Percentiles rank a stretch among this genome's conserved stretches.
phyloP scores from a whole-genome alignment of 768 basidiomycete genomes.

The Kondoa subrosea region DNA sequence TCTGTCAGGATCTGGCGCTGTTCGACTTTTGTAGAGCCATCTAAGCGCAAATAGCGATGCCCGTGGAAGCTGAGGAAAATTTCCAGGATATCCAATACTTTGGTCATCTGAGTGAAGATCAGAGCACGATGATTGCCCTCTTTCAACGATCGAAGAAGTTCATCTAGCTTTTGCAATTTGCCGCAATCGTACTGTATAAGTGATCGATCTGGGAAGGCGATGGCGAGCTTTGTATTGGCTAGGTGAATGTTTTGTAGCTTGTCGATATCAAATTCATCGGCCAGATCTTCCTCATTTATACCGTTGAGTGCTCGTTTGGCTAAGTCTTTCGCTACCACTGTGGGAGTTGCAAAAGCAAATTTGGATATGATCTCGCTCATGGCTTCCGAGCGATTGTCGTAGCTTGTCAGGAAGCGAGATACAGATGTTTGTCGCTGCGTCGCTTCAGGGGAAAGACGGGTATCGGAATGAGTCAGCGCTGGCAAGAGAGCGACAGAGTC shows the following conservation, averaged over 20 bases:
- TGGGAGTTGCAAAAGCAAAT: conserved; percentile 67
- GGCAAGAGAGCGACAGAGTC: conserved; percentile 26
- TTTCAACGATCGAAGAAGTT: conserved; percentile 63
- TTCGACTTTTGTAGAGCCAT: conserved; percentile 89
- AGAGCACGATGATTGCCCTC: conserved; percentile 73
- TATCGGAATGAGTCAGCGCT: not conserved
- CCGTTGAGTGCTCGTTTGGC: conserved; percentile 46
- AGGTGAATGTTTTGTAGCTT: conserved; percentile 42
- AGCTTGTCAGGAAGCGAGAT: not conserved
- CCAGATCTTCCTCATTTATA: conserved; percentile 34
- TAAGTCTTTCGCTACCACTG: conserved; percentile 58
- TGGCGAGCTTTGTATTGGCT: conserved; percentile 64
- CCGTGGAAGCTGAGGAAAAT: conserved; percentile 83
- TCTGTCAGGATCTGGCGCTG: conserved; percentile 45
- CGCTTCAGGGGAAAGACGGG: not conserved
- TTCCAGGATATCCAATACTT: conserved; percentile 81
- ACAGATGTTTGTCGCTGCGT: not conserved
- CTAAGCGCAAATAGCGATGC: conserved; percentile 79
- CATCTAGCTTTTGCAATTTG: conserved; percentile 71
- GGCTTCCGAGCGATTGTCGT: conserved; percentile 39
- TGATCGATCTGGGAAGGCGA: conserved; percentile 80
- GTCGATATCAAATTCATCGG: conserved; percentile 37
- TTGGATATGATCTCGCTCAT: conserved; percentile 43
- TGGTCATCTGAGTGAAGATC: conserved; percentile 96
- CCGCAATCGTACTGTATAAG: conserved; percentile 90